Base-by-base conservation (phyloP, 805 yeast species). In the Wickerhamiella galacta region DNA sequence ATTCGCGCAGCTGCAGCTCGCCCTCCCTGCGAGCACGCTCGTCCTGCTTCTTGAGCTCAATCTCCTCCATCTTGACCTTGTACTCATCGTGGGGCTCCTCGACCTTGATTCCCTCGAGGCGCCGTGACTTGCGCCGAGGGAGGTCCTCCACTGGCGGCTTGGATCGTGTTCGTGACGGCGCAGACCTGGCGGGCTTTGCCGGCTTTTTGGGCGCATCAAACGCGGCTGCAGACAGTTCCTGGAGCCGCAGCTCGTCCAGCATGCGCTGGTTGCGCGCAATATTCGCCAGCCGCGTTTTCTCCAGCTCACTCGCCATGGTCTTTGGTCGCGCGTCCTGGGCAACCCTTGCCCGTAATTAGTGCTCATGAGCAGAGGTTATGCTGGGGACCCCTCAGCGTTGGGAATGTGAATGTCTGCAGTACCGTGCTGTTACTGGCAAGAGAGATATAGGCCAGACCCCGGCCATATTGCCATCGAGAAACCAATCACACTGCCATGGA, bases 251-350 rank as follows among this genome's bases (percentile, higher is more conserved):
- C 42, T 75, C 71, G 43, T 70, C 64, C 33, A 87, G 60, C 16
- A 85, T 64, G 42, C 72, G 79, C 51, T 73, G 72, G 54, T 87
- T 90, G 31, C 96, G 63, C 41, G 72, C 79, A 38, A 87, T 90
- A 49, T 54, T 54, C 23, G 47, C 54, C 28, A 35, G 44, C 18
- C 59, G 33, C 38, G 49, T 46, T 24, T 40, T 40, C 34, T 54
- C 59, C 20, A 54, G 38, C 16, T 49, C 56, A 23, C 52, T 45
- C 25, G 48, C 43, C 48, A 47, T 48, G n/a, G n/a, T n/a, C n/a
- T n/a, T n/a, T n/a, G n/a, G n/a, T n/a, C n/a, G n/a, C n/a, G n/a
- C n/a, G n/a, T n/a, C n/a, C n/a, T n/a, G n/a, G n/a, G n/a, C n/a
- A n/a, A n/a, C n/a, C n/a, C n/a, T n/a, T n/a, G n/a, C n/a, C n/a